Evolutionary conservation across 2,329 filamentous ascomycete genomes (phyloP).

Genomic region (Penicillium expansum): DNA sequence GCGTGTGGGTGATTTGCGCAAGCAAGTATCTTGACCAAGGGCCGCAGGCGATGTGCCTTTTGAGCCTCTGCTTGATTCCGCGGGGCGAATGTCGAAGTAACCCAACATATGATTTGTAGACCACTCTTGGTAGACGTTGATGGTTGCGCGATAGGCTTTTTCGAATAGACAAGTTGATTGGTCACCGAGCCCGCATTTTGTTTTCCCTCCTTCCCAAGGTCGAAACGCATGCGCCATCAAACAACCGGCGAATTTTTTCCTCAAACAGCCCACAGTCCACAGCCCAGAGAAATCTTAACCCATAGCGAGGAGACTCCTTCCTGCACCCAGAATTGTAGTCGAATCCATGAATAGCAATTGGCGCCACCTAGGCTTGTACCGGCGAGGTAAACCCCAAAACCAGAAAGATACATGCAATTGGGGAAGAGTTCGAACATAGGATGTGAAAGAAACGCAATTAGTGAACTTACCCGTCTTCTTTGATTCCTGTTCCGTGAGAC

Average conservation of each 20-base stretch:
- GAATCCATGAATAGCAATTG: constrained; percentile 19
- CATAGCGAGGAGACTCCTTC: constrained; percentile 5
- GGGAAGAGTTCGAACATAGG: constrained; percentile 11
- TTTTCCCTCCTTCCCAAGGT: neutral
- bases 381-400: constrained; percentile 10
- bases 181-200: neutral
- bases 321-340: constrained; percentile 8
- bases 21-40: constrained; percentile 6
- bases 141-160: neutral
- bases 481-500: constrained; percentile 55
- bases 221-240: neutral
- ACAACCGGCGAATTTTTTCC: neutral
- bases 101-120: neutral
- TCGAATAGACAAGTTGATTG: neutral
- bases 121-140: neutral
- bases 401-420: constrained; percentile 4
- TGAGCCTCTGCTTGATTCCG: neutral
- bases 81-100: neutral
- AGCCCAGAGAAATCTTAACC: neutral
- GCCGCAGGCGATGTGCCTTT: neutral
- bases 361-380: constrained; percentile 13
- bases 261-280: neutral
- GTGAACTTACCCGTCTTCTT: constrained; percentile 86
- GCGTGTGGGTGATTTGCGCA: constrained; percentile 19
- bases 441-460: constrained; percentile 18